phyloP scores from a whole-genome alignment of 2,329 filamentous ascomycete species.

The Microascus cirrosus region DNA sequence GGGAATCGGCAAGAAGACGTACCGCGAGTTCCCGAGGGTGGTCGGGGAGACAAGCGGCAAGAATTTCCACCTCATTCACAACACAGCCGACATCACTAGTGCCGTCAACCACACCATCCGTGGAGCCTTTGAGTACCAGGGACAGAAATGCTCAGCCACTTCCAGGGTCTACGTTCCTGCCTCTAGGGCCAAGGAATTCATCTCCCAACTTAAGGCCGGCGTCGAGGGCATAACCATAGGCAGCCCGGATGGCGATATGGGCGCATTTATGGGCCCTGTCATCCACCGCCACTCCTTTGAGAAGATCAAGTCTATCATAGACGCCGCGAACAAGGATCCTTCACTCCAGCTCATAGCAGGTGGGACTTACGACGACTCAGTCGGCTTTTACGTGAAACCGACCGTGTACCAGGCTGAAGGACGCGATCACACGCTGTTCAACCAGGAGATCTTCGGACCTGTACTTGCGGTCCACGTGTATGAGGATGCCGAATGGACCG shows the following conservation, averaged over 20 bases:
- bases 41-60: constrained; percentile 41
- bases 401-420: constrained; percentile 31
- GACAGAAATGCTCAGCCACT: constrained; percentile 39
- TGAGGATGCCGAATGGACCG: constrained; percentile 23
- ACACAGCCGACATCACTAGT: constrained; percentile 31
- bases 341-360: constrained; percentile 30
- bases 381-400: constrained; percentile 33
- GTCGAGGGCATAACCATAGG: constrained; percentile 16
- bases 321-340: constrained; percentile 28
- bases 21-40: constrained; percentile 27
- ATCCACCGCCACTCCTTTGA: constrained; percentile 34
- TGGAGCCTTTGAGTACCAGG: constrained; percentile 37
- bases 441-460: constrained; percentile 36
- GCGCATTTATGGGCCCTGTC: constrained; percentile 34
- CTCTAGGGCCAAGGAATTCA: constrained; percentile 23
- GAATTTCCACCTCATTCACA: constrained; percentile 40
- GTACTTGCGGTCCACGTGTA: constrained; percentile 35
- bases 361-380: constrained; percentile 27
- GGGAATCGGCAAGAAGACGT: constrained; percentile 13
- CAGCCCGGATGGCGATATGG: constrained; percentile 18
- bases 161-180: constrained; percentile 44
- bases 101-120: constrained; percentile 33
- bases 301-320: constrained; percentile 31
- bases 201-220: constrained; percentile 12
- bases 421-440: constrained; percentile 30